These are phyloP conservation scores for Arctium minus DNA, from an alignment of 129 eudicot species.

Conservation along the genomic window DNA sequence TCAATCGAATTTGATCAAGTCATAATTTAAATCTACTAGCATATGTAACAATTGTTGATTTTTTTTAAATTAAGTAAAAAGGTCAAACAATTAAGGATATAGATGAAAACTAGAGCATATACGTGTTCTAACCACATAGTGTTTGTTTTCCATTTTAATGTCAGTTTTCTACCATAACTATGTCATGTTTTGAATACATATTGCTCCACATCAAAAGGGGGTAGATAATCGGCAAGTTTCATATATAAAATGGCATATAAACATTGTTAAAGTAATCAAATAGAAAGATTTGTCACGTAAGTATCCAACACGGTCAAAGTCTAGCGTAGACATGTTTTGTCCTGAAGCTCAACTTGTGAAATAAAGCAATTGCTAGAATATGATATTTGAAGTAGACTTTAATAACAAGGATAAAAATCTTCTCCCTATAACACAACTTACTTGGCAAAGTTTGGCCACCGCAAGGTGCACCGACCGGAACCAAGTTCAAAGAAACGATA, in stretches of 20 bases:
- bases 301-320: background rate
- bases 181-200: background rate
- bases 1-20: background rate
- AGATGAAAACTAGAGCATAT: background rate
- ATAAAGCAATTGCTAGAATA: background rate
- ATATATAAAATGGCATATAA: no score
- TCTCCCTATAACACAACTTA: no score
- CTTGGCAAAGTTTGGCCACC: no score
- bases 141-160: background rate
- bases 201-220: background rate
- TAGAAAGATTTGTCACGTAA: background rate
- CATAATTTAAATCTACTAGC: background rate
- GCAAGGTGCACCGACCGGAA: no score
- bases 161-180: background rate
- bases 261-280: background rate
- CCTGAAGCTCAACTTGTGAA: conserved; percentile 8
- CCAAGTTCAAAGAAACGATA: no score
- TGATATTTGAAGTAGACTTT: background rate
- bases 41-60: background rate
- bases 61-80: background rate
- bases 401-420: no score
- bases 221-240: background rate
- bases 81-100: background rate
- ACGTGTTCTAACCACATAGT: background rate
- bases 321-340: conserved; percentile 2